Percentiles rank a stretch among this genome's conserved stretches.
Evolutionary conservation across 2,329 filamentous ascomycete genomes (phyloP).

Genomic region (Rhinocladiella mackenziei): DNA sequence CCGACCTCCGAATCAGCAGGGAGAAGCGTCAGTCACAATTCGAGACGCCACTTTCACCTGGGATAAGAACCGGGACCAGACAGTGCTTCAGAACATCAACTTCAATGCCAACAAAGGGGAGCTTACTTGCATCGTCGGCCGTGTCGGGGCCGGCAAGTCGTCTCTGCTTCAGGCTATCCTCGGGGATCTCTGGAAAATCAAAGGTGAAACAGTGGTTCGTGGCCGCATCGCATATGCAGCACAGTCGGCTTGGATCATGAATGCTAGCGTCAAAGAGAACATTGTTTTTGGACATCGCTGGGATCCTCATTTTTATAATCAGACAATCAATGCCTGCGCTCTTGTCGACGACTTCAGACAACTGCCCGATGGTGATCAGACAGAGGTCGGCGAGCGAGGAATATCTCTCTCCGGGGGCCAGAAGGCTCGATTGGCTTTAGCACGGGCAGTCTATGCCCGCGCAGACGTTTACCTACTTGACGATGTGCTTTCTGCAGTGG

Average conservation of each 20-base stretch:
- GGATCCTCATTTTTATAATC: slow-evolving; percentile 90
- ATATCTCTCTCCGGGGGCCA: slow-evolving; percentile 95
- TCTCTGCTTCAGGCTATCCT: slow-evolving; percentile 84
- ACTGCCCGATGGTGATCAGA: slow-evolving; percentile 92
- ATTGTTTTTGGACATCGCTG: slow-evolving; percentile 94
- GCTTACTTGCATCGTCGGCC: slow-evolving; percentile 84
- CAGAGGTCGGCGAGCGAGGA: slow-evolving; percentile 91
- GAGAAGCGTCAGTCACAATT: slow-evolving; percentile 82
- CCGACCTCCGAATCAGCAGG: slow-evolving; percentile 66
- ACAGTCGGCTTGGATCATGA: slow-evolving; percentile 94
- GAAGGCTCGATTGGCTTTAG: slow-evolving; percentile 87
- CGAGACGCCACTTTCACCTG: slow-evolving; percentile 87
- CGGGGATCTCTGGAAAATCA: slow-evolving; percentile 85
- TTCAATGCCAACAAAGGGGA: slow-evolving; percentile 90
- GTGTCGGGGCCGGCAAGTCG: slow-evolving; percentile 93
- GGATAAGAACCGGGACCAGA: slow-evolving; percentile 71
- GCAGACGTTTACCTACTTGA: slow-evolving; percentile 96
- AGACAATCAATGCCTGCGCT: slow-evolving; percentile 86
- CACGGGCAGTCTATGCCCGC: slow-evolving; percentile 89
- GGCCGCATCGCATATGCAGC: slow-evolving; percentile 87
- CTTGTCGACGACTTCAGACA: slow-evolving; percentile 85
- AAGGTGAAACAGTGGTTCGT: slow-evolving; percentile 76
- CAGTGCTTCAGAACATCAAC: slow-evolving; percentile 75
- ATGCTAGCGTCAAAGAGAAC: slow-evolving; percentile 94
- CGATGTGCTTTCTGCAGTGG: slow-evolving; percentile 93